A percentile compares a stretch with the other conserved stretches of the same genome.
These are phyloP conservation scores for Amylostereum chailletii DNA, from an alignment of 1,284 basidiomycete genomes.

Conservation along the genomic window DNA sequence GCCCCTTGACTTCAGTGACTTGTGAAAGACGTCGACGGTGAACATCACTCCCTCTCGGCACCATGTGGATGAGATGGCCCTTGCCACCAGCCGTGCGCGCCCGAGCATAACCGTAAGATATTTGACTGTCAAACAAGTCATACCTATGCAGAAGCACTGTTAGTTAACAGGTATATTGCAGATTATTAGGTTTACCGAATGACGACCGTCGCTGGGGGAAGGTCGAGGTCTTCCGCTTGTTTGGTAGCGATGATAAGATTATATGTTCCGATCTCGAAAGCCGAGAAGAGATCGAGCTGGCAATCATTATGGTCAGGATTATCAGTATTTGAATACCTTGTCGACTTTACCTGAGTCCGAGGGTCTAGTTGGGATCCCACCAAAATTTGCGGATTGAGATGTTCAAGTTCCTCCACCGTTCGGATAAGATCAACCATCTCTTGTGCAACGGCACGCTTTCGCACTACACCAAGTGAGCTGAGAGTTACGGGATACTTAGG, in stretches of 20 bases:
- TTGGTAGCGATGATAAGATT: constrained; percentile 58
- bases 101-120: constrained; percentile 46
- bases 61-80: constrained; percentile 54
- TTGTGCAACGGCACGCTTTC: constrained; percentile 32
- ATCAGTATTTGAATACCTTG: no score
- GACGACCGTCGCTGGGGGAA: constrained; percentile 44
- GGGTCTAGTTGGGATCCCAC: constrained; percentile 22
- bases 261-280: constrained; percentile 42
- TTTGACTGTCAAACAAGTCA: constrained; percentile 50
- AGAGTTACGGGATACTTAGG: background rate
- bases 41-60: constrained; percentile 44
- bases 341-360: constrained; percentile 26
- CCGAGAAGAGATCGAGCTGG: constrained; percentile 33
- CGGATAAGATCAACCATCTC: constrained; percentile 37
- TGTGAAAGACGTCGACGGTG: constrained; percentile 41
- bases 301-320: no score
- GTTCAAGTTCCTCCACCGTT: constrained; percentile 14
- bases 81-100: constrained; percentile 34
- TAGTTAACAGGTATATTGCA: background rate
- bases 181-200: constrained; percentile 39
- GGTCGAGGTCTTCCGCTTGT: constrained; percentile 46
- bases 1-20: constrained; percentile 17
- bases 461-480: constrained; percentile 26
- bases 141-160: constrained; percentile 32
- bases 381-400: constrained; percentile 20